Base-by-base conservation (phyloP, 2,329 filamentous ascomycete species). In the Curvularia sp. region DNA sequence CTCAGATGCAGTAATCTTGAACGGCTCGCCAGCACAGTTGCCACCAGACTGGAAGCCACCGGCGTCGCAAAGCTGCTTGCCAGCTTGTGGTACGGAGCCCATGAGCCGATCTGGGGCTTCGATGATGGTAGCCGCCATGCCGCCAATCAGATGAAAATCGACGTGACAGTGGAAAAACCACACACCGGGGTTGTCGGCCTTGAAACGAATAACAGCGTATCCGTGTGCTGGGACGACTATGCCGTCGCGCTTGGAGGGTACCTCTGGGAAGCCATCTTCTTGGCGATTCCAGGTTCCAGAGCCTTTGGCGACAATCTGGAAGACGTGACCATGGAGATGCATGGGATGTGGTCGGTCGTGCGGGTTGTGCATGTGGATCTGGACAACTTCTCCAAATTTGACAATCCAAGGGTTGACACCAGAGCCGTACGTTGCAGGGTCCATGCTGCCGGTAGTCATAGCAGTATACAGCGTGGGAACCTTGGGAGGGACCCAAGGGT, bases 401-500 rank as follows among this genome's bases (percentile, higher is more conserved):
- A 71, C 63, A 5, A 77, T 66, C 35, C 74, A 67, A 54, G 77
- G 71, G 15, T 75, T 69, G 9, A 71, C 67, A 30, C 57, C 57
- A 5, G 57, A 53, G n/a, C 57, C 57, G 20, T 59, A 59, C 5
- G 75, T 76, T 0, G 74, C 72, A 44, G 81, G 81, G 3, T 79
- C 78, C 1, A 80, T 81, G 13, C 78, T 71, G 13, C 80, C 78
- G 41, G 85, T 84, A 6, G 85, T 86, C 13, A 95, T 79, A 1
- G 84, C 91, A 0, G 89, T 91, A 80, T 92, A 95, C 0, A 96
- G 82, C 0, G 89, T 86, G 0, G 92, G 92, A 0, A 95, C 91
- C 71, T 90, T 89, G 35, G 90, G 90, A 0, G 79, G 59, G 0
- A 84, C 83, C 75, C 92, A 96, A 15, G 90, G 89, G 65, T 89